phyloP scores from a whole-genome alignment of 495 filamentous ascomycete species.

The Geopyxis carbonaria region DNA sequence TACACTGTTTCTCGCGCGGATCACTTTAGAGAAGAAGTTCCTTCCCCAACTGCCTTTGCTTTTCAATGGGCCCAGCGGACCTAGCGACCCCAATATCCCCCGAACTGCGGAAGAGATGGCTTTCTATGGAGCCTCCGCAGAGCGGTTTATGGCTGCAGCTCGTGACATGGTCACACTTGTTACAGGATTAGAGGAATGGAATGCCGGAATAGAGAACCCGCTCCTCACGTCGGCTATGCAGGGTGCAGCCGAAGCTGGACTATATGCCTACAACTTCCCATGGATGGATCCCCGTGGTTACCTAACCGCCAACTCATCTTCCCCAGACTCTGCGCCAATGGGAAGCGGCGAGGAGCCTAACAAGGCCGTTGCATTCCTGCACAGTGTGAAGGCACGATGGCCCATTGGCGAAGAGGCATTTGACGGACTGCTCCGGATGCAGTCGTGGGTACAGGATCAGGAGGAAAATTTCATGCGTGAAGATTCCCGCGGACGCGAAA shows the following conservation, averaged over 20 bases:
- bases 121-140: constrained; percentile 55
- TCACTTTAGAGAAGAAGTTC: constrained; percentile 67
- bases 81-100: constrained; percentile 48
- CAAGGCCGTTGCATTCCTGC: constrained; percentile 37
- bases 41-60: constrained; percentile 65
- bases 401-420: constrained; percentile 58
- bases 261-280: constrained; percentile 59
- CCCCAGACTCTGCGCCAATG: constrained; percentile 13
- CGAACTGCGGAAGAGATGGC: constrained; percentile 24
- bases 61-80: constrained; percentile 50
- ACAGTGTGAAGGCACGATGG: constrained; percentile 47
- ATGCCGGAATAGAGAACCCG: constrained; percentile 57
- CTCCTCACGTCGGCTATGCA: constrained; percentile 68
- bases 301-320: constrained; percentile 31
- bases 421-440: constrained; percentile 47
- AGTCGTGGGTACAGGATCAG: constrained; percentile 41
- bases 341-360: constrained; percentile 30
- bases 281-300: constrained; percentile 57
- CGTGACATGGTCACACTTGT: constrained; percentile 61
- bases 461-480: constrained; percentile 15
- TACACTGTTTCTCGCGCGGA: constrained; percentile 55
- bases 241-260: constrained; percentile 46
- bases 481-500: constrained; percentile 25
- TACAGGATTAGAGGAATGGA: constrained; percentile 53
- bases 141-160: constrained; percentile 54